These are phyloP conservation scores for Neohortaea acidophila DNA, from an alignment of 495 filamentous ascomycete genomes.

Conservation along the genomic window DNA sequence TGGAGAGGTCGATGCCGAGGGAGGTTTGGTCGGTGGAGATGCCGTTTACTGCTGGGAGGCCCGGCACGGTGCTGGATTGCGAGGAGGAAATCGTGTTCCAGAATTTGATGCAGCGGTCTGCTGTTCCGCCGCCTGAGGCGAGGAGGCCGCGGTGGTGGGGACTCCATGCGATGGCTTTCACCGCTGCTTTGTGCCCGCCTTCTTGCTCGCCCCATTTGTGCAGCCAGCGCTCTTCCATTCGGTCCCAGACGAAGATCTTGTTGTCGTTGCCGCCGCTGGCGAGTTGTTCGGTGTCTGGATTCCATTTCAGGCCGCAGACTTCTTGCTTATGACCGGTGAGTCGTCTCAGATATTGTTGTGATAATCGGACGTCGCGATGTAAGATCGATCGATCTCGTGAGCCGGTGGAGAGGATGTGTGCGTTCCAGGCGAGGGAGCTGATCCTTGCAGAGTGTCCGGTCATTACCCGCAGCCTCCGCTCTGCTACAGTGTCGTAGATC, in stretches of 20 bases:
- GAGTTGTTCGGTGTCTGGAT: constrained; percentile 82
- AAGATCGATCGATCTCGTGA: constrained; percentile 86
- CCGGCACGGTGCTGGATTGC: constrained; percentile 37
- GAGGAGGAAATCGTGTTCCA: constrained; percentile 80
- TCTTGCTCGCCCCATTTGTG: constrained; percentile 88
- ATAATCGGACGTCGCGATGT: constrained; percentile 88
- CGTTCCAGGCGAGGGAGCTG: constrained; percentile 89
- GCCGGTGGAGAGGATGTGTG: constrained; percentile 90
- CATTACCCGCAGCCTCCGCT: constrained; percentile 80
- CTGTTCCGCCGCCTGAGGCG: constrained; percentile 91
- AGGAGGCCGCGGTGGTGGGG: constrained; percentile 86
- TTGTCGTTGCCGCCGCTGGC: constrained; percentile 98
- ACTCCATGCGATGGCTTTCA: constrained; percentile 98
- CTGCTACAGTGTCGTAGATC: constrained; percentile 89
- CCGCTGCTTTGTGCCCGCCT: constrained; percentile 82
- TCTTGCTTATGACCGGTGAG: constrained; percentile 95
- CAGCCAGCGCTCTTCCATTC: constrained; percentile 66
- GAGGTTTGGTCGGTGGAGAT: not conserved
- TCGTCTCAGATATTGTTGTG: constrained; percentile 73
- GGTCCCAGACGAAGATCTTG: constrained; percentile 96
- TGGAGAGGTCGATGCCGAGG: constrained; percentile 8
- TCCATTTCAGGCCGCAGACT: constrained; percentile 96
- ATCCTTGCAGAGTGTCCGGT: constrained; percentile 86
- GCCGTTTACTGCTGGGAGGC: constrained; percentile 1
- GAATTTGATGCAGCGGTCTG: constrained; percentile 90